Evolutionary conservation across 352 stramenopile species (phyloP), one percentile per base, ranked within the genome.

Genomic region (Lagenidium giganteum): DNA sequence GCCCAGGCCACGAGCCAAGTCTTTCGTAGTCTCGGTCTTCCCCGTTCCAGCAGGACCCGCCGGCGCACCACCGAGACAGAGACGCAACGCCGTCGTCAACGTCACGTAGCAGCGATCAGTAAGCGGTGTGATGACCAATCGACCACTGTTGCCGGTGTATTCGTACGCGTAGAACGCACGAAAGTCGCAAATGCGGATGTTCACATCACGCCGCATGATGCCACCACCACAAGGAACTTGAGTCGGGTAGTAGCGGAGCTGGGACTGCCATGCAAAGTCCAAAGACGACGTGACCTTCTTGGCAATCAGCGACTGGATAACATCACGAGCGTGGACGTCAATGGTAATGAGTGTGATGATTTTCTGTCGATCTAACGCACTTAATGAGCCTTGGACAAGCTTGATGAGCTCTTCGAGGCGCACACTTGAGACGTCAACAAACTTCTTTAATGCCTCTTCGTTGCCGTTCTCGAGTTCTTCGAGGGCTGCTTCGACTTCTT

Each of bases 311-410:
- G 77, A 87, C 47, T 96, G 81, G 7, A 98, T 79, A 11, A 98
- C 89, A 51, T 98, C 94, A n/a, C 94, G 83, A 24, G 88, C 93
- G 48, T 98, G 94, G 1, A 98, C 94, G 44, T 98, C 94, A 33
- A 98, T 91, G n/a, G 93, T 98, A 53, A 98, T 98, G 17, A 98
- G 66, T n/a, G 91, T 97, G 55, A 98, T 98, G 29, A 97, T 95
- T 57, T 98, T 98, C 25, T 87, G 86, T 1, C 95, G 83, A 34
- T 88, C 70, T 2, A 93, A 45, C 0, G 41, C 45, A 3, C 53
- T 57, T 8, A 93, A 46, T 2, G 80, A 64, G 22, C 93, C 92
- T 27, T 98, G 75, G 7, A 98, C 94, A 5, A 98, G 69, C 47
- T 95, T 86, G 38, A 98, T 98, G 5, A 98, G 72, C 45, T 90